Evolutionary conservation across 2,329 filamentous ascomycete species (phyloP).

Genomic region (Plenodomus tracheiphilus): DNA sequence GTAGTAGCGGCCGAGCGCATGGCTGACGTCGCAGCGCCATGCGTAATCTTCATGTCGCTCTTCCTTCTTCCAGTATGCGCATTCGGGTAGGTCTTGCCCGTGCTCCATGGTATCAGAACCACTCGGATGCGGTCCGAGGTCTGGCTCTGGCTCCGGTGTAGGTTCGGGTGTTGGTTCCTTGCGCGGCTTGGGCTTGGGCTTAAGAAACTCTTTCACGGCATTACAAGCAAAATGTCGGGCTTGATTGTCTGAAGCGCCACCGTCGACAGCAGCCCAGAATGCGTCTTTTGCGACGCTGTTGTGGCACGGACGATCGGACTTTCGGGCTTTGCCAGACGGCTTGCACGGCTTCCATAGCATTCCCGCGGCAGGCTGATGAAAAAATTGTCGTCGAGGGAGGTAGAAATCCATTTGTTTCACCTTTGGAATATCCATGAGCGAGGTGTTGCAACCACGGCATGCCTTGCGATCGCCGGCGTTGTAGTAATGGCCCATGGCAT

Average conservation of each 20-base stretch:
- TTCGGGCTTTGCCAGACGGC: conserved; percentile 5
- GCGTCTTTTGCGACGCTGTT: conserved; percentile 32
- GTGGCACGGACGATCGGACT: conserved; percentile 14
- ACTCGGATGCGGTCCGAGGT: conserved; percentile 27
- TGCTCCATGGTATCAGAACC: conserved; percentile 33
- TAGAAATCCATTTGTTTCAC: conserved; percentile 32
- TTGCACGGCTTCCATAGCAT: conserved; percentile 25
- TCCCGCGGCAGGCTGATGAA: conserved; percentile 18
- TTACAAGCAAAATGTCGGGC: conserved; percentile 16
- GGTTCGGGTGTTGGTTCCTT: conserved; percentile 15
- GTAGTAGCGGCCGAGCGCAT: conserved; percentile 37
- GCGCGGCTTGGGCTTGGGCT: conserved; percentile 17
- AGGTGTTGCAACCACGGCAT: conserved; percentile 27
- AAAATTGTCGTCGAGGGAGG: conserved; percentile 19
- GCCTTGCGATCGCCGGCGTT: conserved; percentile 30
- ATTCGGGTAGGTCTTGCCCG: conserved; percentile 23
- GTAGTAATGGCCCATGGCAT: conserved; percentile 33
- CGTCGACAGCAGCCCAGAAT: conserved; percentile 20
- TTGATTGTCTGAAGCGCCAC: conserved; percentile 10
- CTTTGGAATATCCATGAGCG: conserved; percentile 13
- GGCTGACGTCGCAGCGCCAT: conserved; percentile 34
- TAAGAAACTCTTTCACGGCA: conserved; percentile 15
- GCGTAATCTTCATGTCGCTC: conserved; percentile 16
- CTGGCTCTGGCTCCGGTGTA: conserved; percentile 15
- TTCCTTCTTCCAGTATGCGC: conserved; percentile 17